Evolutionary conservation across 1,284 basidiomycete species (phyloP), one percentile per base, ranked within the genome.

Genomic region (Ustilago vetiveriae): DNA sequence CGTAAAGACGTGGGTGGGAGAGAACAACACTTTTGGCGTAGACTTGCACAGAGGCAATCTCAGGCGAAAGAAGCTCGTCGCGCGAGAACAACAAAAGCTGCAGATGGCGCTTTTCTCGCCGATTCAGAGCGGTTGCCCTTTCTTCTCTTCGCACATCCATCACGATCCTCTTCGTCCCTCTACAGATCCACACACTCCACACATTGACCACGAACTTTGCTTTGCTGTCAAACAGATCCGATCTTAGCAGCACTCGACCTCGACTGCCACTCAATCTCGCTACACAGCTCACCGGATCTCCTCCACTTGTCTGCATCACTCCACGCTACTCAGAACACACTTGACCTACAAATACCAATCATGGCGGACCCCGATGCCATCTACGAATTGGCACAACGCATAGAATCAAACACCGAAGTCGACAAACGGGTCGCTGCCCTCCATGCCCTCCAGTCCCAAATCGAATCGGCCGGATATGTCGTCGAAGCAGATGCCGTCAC

Each of bases 401-500:
- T 71, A 46, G 62, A 66, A 16, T 62, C 63, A 42, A 71, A 54
- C 58, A 56, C 66, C 29, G 68, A 71, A 4, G 51, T 57, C 30
- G 71, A 73, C 46, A 73, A 73, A 30, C 36, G 53, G 10, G 56
- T 67, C 1, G 62, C 63, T 21, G 62, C 71, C 2, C 30, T 73
- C 4, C 60, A 57, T 6, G 48, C 62, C 0, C 30, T 73, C 6
- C 71, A 73, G 33, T 52, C 63, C 5, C 50, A 63, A 16, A 35
- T 73, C 32, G 57, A 69, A 35, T 39, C 39, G 2, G 63, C 55
- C 7, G 63, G 63, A 16, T 60, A 63, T 44, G 59, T 72, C 21
- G 60, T 66, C 47, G 69, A 76, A 45, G 65, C 66, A 23, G 74
- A 74, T 52, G 56, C 59, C 16, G 58, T 76, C 32, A 70, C 70